Conservation (phyloP, 2,329 filamentous ascomycete species). For the Aspergillus hiratsukae region DNA sequence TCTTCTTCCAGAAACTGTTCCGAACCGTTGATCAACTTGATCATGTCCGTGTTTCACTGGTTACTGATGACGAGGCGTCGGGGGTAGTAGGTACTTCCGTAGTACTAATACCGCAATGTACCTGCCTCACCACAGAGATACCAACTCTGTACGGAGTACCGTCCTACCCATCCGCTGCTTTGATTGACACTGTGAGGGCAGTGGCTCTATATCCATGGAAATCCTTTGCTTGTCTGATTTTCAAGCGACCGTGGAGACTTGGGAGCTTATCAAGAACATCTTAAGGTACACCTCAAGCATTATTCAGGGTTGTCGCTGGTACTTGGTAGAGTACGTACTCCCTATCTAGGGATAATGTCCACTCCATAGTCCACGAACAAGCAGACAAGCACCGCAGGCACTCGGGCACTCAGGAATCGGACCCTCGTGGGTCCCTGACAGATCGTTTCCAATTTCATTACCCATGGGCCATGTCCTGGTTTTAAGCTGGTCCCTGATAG, state of each 20-base stretch:
- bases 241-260: background rate
- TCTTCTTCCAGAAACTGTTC: conserved; percentile 17
- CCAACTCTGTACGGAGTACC: too few relatives aligned
- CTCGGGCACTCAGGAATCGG: background rate
- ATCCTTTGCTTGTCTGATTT: background rate
- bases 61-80: background rate
- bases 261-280: background rate
- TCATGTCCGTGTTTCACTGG: background rate
- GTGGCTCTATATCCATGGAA: background rate
- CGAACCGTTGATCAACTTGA: conserved; percentile 7
- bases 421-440: conserved; percentile 11
- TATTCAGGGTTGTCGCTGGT: background rate
- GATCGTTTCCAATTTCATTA: background rate
- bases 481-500: background rate
- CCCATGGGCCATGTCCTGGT: background rate
- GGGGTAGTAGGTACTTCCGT: too few relatives aligned
- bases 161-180: background rate
- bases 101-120: background rate
- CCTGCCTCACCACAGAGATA: too few relatives aligned
- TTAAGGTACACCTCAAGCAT: background rate
- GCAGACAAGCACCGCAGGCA: background rate
- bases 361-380: background rate
- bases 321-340: background rate
- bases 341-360: too few relatives aligned
- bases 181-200: background rate